Evolutionary conservation across 306 rosid species (phyloP), one percentile per base, ranked within the genome.

Genomic region (Erythrophleum fordii): DNA sequence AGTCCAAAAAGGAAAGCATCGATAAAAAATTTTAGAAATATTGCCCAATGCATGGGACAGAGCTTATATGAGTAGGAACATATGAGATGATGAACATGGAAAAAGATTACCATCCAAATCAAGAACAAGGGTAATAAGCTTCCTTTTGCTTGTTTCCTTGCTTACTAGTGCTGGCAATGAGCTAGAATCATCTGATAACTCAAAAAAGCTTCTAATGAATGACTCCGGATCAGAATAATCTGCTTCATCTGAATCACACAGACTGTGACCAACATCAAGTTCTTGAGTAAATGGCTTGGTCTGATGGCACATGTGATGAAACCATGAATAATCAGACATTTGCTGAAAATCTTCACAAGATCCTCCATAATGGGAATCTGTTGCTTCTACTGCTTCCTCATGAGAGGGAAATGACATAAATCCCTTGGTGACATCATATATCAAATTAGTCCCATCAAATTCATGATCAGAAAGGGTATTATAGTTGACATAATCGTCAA

Each of bases 91-190:
- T 2, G 10, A 28, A 75, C 52, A 64, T 14, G 49, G 46, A 31
- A 42, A 28, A 70, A 44, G 62, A 76, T 84, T 90, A 91, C 98
- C 98, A 85, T 93, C 98, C 91, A 93, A 87, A 90, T 93, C 98
- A 80, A 93, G 98, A 62, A 91, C 97, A 68, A 93, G 88, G 58
- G 97, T 93, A 51, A 87, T 79, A 18, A 59, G 67, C 86, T 87
- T 93, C 83, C 67, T 79, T 73, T 79, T 87, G 44, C 81, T 49
- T 71, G 83, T 60, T 81, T 91, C 93, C 81, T 80, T 78, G 92
- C 81, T 86, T 64, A 48, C 80, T 71, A 87, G 84, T 79, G 85
- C 85, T 83, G 92, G 87, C 83, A 91, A 77, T 73, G 84, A 28
- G 88, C 82, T 60, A 31, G 84, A 87, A 53, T 87, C 93, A 52